A percentile compares a stretch with the other conserved stretches of the same genome.
These are phyloP conservation scores for Blechomonas ayalai DNA, from an alignment of 208 protist genomes.

Conservation along the genomic window DNA sequence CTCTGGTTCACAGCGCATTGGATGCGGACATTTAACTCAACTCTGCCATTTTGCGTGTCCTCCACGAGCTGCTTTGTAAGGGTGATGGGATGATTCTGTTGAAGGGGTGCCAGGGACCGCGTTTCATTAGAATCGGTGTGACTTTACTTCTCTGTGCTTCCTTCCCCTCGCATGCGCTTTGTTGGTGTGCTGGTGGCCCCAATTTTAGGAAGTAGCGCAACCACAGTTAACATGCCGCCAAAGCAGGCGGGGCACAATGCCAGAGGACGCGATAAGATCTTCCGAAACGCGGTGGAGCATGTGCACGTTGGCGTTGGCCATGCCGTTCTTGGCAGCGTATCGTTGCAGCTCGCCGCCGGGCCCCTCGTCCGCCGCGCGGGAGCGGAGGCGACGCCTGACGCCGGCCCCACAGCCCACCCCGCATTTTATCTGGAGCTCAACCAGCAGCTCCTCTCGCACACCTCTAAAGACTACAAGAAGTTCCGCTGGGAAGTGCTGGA, in stretches of 20 bases:
- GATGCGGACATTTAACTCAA: no score
- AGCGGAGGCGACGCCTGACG: constrained; percentile 4
- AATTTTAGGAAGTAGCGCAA: background rate
- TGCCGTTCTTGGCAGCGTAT: constrained; percentile 71
- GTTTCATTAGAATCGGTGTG: constrained; percentile 7
- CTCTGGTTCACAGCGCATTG: no score
- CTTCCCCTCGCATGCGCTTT: constrained; percentile 1
- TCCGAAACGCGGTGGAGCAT: constrained; percentile 81
- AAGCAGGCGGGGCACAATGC: constrained; percentile 70
- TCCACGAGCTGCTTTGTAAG: no score
- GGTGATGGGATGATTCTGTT: no score
- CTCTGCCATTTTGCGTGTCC: no score
- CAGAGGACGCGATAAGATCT: constrained; percentile 65
- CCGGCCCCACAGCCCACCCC: constrained; percentile 8
- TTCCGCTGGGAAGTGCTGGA: constrained; percentile 77
- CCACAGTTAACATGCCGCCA: constrained; percentile 39
- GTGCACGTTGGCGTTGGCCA: constrained; percentile 86
- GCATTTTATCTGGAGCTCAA: constrained; percentile 83
- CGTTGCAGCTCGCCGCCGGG: constrained; percentile 44
- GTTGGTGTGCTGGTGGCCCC: constrained; percentile 1
- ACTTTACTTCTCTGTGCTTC: background rate
- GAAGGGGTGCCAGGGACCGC: no score
- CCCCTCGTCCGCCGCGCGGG: background rate
- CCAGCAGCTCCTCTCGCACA: constrained; percentile 71
- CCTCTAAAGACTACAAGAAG: constrained; percentile 75